Base-by-base conservation (phyloP, 805 yeast genomes). In the Candida piceae region DNA sequence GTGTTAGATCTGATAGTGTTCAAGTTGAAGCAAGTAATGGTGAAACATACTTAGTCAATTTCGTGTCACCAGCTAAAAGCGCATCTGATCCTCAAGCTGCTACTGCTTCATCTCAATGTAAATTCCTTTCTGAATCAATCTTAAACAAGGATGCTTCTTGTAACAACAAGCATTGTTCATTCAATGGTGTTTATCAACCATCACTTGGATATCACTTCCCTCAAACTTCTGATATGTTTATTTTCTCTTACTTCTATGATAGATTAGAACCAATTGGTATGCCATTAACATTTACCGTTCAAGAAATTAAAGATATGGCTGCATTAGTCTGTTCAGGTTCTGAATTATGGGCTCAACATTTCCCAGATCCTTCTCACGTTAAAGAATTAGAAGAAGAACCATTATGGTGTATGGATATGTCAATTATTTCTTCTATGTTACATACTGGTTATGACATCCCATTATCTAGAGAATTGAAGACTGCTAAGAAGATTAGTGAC, bases 371-470 rank as follows among this genome's bases (percentile, higher is more conserved):
- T 35, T 80, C 76, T 15, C 82, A 90, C 20, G 63, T 87, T 29
- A 67, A 70, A 27, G 76, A 78, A 44, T 72, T 93, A 48, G 65
- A 70, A 45, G 73, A 74, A 31, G 93, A 90, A 60, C 96, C 97
- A 30, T 80, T 83, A 53, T 90, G 96, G 95, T 93, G 99, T 64
- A 63, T 83, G 54, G 98, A 93, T 57, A 71, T 93, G 46, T 80
- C 89, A 9, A 93, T 85, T 74, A 89, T 90, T 75, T 80, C 84
- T 11, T 80, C 97, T 2, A 66, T 93, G 59, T 69, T 93, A 47
- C 96, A 89, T 62, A 82, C 89, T n/a, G 99, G 99, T 30, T 93
- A 93, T 63, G 97, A 90, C 50, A 87, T 93, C 46, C 96, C 97
- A 43, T 72, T 85, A 41, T 69, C 73, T 47, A 79, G 97, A 60